A percentile compares a stretch with the other conserved stretches of the same genome.
phyloP scores from a whole-genome alignment of 192 early-diverging fungal species.

The Coemansia sp. region DNA sequence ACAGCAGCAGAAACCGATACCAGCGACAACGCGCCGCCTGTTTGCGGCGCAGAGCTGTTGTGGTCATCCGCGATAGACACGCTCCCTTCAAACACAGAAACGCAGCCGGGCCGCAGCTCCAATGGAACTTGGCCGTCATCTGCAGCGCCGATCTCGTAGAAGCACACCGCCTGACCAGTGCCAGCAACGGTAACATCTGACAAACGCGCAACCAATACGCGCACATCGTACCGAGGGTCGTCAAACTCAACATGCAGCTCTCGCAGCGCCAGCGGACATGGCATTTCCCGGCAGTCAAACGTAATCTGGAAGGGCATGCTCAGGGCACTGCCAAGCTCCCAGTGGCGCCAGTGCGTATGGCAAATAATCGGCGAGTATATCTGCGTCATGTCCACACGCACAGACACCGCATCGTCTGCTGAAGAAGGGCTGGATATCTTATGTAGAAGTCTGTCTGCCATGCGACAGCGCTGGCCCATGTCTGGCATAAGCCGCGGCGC shows the following conservation, averaged over 20 bases:
- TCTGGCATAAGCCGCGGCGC: conserved; percentile 10
- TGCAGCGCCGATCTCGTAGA: not conserved
- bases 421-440: not conserved
- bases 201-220: not conserved
- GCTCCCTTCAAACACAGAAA: conserved; percentile 19
- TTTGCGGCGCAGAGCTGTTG: not conserved
- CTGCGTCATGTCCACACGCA: conserved; percentile 31
- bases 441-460: not conserved
- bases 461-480: not conserved
- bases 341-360: conserved; percentile 48
- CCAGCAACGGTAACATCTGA: not conserved
- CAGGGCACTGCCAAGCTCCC: conserved; percentile 5
- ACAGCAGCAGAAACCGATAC: conserved; percentile 4
- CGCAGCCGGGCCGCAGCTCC: conserved; percentile 7
- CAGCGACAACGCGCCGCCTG: not conserved
- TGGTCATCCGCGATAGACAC: conserved; percentile 7
- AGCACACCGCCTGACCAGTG: not conserved
- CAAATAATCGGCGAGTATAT: conserved; percentile 39
- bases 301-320: conserved; percentile 33
- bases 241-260: conserved; percentile 29
- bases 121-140: not conserved
- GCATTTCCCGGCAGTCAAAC: conserved; percentile 22
- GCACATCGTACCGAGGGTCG: conserved; percentile 11
- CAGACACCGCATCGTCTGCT: not conserved
- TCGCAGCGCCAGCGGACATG: conserved; percentile 6